Conservation (phyloP, 169 alveolate species). For the Eimeria zaria region DNA sequence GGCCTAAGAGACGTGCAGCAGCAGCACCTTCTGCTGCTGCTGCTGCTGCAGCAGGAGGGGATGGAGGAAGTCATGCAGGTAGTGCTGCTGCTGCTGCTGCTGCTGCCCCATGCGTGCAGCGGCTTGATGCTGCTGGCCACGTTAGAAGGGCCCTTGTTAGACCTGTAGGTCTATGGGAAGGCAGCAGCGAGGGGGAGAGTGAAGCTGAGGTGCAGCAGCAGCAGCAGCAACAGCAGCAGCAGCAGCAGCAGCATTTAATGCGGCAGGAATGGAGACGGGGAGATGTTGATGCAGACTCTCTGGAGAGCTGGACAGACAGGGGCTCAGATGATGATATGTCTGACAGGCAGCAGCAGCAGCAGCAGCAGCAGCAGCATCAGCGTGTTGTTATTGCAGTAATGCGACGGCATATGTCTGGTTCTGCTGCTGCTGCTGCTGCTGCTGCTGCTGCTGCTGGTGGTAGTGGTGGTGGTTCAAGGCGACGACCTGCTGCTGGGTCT, state of each 20-base stretch:
- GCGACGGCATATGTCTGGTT: background rate
- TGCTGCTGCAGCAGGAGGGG: background rate
- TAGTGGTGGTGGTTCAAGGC: too few relatives aligned
- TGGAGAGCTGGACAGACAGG: conserved; percentile 56
- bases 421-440: conserved; percentile 14
- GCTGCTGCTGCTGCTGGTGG: background rate
- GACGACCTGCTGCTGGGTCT: background rate
- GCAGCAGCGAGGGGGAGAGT: conserved; percentile 63
- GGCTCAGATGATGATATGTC: conserved; percentile 19
- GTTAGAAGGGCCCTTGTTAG: background rate
- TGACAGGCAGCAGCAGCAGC: conserved; percentile 39
- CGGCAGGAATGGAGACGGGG: conserved; percentile 65
- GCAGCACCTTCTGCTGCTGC: background rate
- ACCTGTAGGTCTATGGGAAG: conserved; percentile 24
- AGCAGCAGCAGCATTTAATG: background rate
- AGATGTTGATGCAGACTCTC: conserved; percentile 53
- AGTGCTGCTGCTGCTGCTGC: background rate
- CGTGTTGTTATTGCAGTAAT: conserved; percentile 23
- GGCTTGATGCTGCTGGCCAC: conserved; percentile 1
- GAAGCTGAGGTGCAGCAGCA: conserved; percentile 25
- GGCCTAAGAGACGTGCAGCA: background rate
- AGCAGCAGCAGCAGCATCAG: conserved; percentile 63
- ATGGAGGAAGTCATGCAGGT: background rate
- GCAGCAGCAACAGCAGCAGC: conserved; percentile 23
- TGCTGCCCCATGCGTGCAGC: background rate